These are phyloP conservation scores for Aspergillus diversus DNA, from an alignment of 495 filamentous ascomycete genomes.

Conservation along the genomic window DNA sequence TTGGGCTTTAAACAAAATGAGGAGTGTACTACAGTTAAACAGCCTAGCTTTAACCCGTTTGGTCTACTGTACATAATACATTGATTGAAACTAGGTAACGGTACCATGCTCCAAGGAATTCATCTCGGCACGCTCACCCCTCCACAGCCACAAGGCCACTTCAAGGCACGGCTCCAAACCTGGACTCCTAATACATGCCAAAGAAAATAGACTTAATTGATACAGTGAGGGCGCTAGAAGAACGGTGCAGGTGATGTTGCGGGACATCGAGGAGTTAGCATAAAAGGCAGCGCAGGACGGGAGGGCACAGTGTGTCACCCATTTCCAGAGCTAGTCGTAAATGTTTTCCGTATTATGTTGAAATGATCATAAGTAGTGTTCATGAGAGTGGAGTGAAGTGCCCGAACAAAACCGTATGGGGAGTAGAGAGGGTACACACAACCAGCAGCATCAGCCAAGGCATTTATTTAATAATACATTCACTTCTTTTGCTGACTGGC, in stretches of 20 bases:
- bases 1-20: background rate
- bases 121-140: background rate
- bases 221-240: constrained; percentile 4
- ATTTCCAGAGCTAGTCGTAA: background rate
- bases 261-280: background rate
- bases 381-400: background rate
- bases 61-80: constrained; percentile 24
- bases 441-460: constrained; percentile 5
- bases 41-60: constrained; percentile 10
- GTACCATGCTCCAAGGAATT: background rate
- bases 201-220: constrained; percentile 15
- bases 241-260: background rate
- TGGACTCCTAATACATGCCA: constrained; percentile 9
- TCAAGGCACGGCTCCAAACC: constrained; percentile 4
- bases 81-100: background rate
- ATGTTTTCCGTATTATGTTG: background rate
- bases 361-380: background rate
- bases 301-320: background rate
- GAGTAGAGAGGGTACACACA: background rate
- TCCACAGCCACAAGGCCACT: background rate
- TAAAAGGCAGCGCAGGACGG: background rate
- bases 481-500: constrained; percentile 46
- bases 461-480: constrained; percentile 5
- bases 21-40: background rate
- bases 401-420: constrained; percentile 14